Conservation (phyloP, 768 basidiomycete genomes). For the Xanthoconium stramineum region DNA sequence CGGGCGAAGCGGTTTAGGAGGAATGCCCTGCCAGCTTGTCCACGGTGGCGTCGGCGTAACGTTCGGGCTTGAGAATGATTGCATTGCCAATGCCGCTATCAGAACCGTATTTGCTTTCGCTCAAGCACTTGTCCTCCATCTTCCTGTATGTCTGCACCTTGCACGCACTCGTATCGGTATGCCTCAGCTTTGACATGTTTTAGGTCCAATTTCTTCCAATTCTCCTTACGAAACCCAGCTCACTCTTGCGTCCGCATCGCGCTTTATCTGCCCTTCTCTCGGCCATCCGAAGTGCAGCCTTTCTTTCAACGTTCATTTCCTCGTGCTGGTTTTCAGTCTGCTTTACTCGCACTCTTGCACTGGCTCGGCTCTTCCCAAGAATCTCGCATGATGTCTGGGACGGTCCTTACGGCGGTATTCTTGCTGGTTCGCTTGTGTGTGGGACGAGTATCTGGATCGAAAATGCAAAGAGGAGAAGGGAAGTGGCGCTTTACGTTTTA, state of each 20-base stretch:
- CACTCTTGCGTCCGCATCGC: constrained; percentile 44
- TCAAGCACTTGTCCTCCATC: constrained; percentile 62
- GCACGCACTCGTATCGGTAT: neutral
- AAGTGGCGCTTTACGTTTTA: constrained; percentile 78
- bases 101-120: constrained; percentile 57
- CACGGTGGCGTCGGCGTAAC: constrained; percentile 54
- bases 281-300: constrained; percentile 62
- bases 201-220: constrained; percentile 72
- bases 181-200: neutral
- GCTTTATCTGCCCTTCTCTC: constrained; percentile 43
- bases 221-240: constrained; percentile 55
- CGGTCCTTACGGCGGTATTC: constrained; percentile 65
- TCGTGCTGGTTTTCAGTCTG: constrained; percentile 72
- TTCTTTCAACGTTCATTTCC: constrained; percentile 69
- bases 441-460: constrained; percentile 80
- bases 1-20: constrained; percentile 55
- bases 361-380: constrained; percentile 60
- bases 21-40: constrained; percentile 73
- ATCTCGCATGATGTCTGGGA: constrained; percentile 81
- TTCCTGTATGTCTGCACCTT: constrained; percentile 54
- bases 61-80: constrained; percentile 51
- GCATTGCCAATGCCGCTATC: constrained; percentile 53
- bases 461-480: constrained; percentile 64
- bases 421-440: constrained; percentile 66
- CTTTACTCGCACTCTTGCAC: constrained; percentile 58